phyloP scores from a whole-genome alignment of 164 flowering plant genomes.

The Kingdonia uniflora region DNA sequence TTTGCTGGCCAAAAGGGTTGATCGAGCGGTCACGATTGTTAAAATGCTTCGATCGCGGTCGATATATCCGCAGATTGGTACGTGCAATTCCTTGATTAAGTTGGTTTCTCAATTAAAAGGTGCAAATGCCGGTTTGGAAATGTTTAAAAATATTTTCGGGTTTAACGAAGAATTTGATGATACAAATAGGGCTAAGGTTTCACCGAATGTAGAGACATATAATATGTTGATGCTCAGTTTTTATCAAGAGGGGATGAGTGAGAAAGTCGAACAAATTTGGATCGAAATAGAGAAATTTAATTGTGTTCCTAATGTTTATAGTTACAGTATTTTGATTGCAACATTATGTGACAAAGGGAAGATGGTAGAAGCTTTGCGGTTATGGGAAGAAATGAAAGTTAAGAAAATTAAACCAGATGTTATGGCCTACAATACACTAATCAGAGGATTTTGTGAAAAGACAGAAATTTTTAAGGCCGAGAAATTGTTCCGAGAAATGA shows the following conservation, averaged over 20 bases:
- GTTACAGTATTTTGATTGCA: constrained; percentile 55
- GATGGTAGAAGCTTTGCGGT: constrained; percentile 39
- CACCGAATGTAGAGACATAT: constrained; percentile 53
- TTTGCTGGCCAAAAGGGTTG: constrained; percentile 38
- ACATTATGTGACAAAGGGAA: constrained; percentile 43
- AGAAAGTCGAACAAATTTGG: constrained; percentile 44
- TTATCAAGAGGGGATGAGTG: constrained; percentile 35
- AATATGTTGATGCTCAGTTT: constrained; percentile 51
- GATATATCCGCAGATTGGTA: constrained; percentile 28
- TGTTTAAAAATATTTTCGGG: constrained; percentile 41
- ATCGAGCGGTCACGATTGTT: constrained; percentile 35
- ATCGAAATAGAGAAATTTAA: constrained; percentile 34
- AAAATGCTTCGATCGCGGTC: constrained; percentile 40
- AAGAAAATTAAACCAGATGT: constrained; percentile 41
- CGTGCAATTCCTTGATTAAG: constrained; percentile 47
- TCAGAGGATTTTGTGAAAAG: constrained; percentile 48
- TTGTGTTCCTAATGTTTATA: constrained; percentile 38
- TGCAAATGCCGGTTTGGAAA: constrained; percentile 26
- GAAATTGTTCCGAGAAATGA: constrained; percentile 53
- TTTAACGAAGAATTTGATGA: constrained; percentile 13
- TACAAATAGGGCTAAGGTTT: constrained; percentile 15
- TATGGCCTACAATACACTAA: constrained; percentile 58
- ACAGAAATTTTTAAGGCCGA: constrained; percentile 48
- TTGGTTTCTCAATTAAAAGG: constrained; percentile 34
- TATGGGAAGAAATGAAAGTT: constrained; percentile 59